phyloP scores from a whole-genome alignment of 805 yeast species.

The Middelhovenomyces tepae region DNA sequence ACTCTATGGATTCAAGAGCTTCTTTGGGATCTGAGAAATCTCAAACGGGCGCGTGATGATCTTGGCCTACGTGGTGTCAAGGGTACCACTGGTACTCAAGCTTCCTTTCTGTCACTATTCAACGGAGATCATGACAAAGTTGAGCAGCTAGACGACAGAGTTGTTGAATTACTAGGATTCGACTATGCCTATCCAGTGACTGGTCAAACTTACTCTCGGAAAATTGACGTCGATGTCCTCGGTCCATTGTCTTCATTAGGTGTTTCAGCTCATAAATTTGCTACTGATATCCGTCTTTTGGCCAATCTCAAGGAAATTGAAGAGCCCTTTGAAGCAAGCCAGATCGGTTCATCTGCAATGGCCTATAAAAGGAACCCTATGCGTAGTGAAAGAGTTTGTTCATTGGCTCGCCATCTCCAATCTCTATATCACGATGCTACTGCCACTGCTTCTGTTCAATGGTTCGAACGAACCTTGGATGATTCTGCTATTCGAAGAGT shows the following conservation, averaged over 20 bases:
- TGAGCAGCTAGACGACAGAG: conserved; percentile 83
- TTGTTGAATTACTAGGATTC: conserved; percentile 87
- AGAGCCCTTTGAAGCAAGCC: conserved; percentile 98
- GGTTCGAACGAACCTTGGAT: conserved; percentile 98
- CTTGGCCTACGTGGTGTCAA: conserved; percentile 95
- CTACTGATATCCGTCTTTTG: conserved; percentile 89
- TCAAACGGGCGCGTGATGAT: conserved; percentile 93
- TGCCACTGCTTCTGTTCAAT: conserved; percentile 95
- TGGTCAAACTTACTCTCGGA: conserved; percentile 98
- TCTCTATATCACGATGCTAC: conserved; percentile 87
- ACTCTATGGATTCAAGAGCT: conserved; percentile 97
- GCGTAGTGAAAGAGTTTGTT: conserved; percentile 98
- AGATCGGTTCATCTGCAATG: conserved; percentile 97
- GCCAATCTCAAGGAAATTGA: conserved; percentile 96
- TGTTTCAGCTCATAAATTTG: conserved; percentile 94
- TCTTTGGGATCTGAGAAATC: conserved; percentile 94
- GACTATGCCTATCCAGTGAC: conserved; percentile 95
- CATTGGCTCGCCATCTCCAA: conserved; percentile 93
- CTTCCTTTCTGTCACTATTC: conserved; percentile 87
- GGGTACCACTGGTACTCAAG: conserved; percentile 99
- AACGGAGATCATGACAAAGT: conserved; percentile 97
- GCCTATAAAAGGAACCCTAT: conserved; percentile 99
- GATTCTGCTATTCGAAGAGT: conserved; percentile 98
- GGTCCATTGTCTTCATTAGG: conserved; percentile 92
- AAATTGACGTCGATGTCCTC: conserved; percentile 90